These are phyloP conservation scores for Nelumbo lutea DNA, from an alignment of 164 flowering plant genomes.

Conservation along the genomic window DNA sequence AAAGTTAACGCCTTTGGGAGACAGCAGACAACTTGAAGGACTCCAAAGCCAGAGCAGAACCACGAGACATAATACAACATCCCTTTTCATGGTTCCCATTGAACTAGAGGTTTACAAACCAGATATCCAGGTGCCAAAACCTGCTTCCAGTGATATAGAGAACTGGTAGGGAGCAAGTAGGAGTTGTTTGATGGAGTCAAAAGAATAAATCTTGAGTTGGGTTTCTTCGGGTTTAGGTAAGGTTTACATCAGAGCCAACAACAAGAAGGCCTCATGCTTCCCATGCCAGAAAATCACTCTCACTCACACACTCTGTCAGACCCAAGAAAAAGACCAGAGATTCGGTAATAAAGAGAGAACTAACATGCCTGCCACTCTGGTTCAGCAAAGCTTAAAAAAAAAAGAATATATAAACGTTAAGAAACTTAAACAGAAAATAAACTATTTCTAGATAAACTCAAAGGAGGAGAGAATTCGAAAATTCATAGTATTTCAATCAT, in stretches of 20 bases:
- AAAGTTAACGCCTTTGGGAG: conserved; percentile 88
- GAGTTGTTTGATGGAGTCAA: conserved; percentile 10
- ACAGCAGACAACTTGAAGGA: conserved; percentile 54
- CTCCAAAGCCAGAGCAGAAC: conserved; percentile 38
- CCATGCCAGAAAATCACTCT: conserved; percentile 27
- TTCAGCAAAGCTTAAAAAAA: conserved; percentile 28
- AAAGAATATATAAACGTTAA: conserved; percentile 20
- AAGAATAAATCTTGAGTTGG: conserved; percentile 12
- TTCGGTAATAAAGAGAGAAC: conserved; percentile 27
- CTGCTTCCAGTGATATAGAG: conserved; percentile 7
- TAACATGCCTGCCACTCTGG: conserved; percentile 55
- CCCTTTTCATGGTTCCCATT: conserved; percentile 34
- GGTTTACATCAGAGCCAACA: conserved; percentile 19
- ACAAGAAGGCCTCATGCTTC: conserved; percentile 21
- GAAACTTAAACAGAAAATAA: conserved; percentile 1
- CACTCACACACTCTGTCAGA: conserved; percentile 31
- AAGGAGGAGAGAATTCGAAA: conserved; percentile 18
- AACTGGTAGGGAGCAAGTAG: conserved; percentile 1
- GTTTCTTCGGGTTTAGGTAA: conserved; percentile 19
- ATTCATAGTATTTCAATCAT: conserved; percentile 21
- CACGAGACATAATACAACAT: conserved; percentile 24
- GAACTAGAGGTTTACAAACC: conserved; percentile 7
- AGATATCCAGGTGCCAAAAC: conserved; percentile 16
- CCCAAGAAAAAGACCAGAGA: conserved; percentile 25
- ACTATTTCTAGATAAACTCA: conserved; percentile 16